phyloP scores from a whole-genome alignment of 257 asterid species.

The Coffea eugenioides region DNA sequence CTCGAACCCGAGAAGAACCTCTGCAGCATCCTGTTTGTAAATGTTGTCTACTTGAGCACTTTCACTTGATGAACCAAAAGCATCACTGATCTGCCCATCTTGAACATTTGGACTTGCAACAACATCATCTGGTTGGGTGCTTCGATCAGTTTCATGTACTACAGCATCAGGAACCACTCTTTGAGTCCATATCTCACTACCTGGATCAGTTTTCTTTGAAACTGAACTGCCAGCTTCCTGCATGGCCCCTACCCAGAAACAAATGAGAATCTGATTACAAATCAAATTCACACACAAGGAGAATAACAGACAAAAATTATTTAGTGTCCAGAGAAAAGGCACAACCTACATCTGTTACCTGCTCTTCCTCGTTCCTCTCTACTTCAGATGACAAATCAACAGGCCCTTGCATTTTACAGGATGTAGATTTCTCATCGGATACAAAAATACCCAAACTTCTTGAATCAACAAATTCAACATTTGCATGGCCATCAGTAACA shows the following conservation, averaged over 20 bases:
- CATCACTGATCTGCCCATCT: slow-evolving; percentile 35
- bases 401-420: slow-evolving; percentile 33
- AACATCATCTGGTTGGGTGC: slow-evolving; percentile 31
- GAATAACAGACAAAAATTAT: slow-evolving; percentile 1
- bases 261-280: slow-evolving; percentile 35
- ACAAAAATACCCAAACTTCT: slow-evolving; percentile 26
- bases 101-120: slow-evolving; percentile 27
- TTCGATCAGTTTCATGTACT: slow-evolving; percentile 28
- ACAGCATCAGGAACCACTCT: slow-evolving; percentile 34
- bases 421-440: slow-evolving; percentile 32
- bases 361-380: slow-evolving; percentile 56
- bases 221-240: slow-evolving; percentile 66
- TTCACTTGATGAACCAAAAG: slow-evolving; percentile 32
- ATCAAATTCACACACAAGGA: slow-evolving; percentile 24
- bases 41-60: slow-evolving; percentile 31
- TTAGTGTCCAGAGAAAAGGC: slow-evolving; percentile 67
- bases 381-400: slow-evolving; percentile 35
- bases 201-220: slow-evolving; percentile 41
- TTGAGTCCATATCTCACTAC: slow-evolving; percentile 36
- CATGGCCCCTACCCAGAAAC: slow-evolving; percentile 75
- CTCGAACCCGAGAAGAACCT: slow-evolving; percentile 28
- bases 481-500: slow-evolving; percentile 34
- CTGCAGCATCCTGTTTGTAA: slow-evolving; percentile 25
- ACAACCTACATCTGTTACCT: slow-evolving; percentile 99
- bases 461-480: slow-evolving; percentile 25